Evolutionary conservation across 1,284 basidiomycete genomes (phyloP).

Genomic region (Boletus mariae): DNA sequence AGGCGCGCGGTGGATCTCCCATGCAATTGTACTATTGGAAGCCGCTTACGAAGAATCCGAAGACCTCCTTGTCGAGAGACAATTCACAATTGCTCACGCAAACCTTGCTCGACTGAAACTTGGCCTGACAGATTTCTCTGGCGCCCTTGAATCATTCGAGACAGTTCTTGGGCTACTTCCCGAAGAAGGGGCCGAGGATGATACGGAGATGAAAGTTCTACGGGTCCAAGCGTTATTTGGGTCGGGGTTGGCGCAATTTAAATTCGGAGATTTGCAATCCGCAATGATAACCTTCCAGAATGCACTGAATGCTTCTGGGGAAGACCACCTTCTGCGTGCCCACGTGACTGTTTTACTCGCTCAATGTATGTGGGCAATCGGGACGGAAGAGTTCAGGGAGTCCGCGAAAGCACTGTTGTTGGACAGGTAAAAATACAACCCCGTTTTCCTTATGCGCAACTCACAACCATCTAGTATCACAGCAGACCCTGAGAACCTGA

Average conservation of each 20-base stretch:
- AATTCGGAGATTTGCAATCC: conserved; percentile 57
- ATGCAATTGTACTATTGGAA: conserved; percentile 76
- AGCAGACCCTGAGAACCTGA: conserved; percentile 67
- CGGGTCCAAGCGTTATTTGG: conserved; percentile 69
- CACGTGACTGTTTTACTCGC: conserved; percentile 77
- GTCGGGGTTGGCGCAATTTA: conserved; percentile 69
- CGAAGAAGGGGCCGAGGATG: conserved; percentile 25
- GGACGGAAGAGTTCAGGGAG: conserved; percentile 71
- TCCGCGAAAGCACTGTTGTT: conserved; percentile 78
- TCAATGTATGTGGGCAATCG: conserved; percentile 79
- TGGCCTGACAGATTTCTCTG: conserved; percentile 52
- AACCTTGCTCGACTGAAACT: conserved; percentile 82
- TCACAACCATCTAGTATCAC: conserved; percentile 49
- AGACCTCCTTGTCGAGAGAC: conserved; percentile 68
- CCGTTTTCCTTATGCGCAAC: background rate
- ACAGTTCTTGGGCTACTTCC: conserved; percentile 71
- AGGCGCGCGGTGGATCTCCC: conserved; percentile 57
- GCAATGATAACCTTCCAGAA: conserved; percentile 67
- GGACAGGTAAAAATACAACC: conserved; percentile 59
- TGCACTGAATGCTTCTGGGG: conserved; percentile 55
- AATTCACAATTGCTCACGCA: conserved; percentile 79
- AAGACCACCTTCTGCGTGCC: conserved; percentile 49
- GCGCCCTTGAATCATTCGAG: conserved; percentile 69
- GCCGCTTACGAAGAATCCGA: conserved; percentile 86
- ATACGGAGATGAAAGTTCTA: conserved; percentile 37